These are phyloP conservation scores for Trypanosoma melophagium DNA, from an alignment of 208 protist genomes.

Conservation along the genomic window DNA sequence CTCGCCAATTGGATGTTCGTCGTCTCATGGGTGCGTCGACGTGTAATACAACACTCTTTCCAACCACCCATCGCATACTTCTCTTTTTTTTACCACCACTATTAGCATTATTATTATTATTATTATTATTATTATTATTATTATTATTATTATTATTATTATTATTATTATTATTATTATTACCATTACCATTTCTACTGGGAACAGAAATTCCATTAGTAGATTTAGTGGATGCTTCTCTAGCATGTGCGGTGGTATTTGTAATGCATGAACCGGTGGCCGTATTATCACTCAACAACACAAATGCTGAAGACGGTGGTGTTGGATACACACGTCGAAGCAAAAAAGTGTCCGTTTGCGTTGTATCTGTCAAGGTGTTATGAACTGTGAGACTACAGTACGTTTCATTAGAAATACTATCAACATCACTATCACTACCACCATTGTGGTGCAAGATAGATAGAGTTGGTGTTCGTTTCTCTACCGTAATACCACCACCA, in stretches of 20 bases:
- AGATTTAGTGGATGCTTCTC: not conserved
- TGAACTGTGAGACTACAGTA: slow-evolving; percentile 58
- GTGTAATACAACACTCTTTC: slow-evolving; percentile 65
- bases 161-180: slow-evolving; percentile 1
- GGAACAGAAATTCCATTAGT: not conserved
- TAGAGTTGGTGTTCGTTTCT: slow-evolving; percentile 47
- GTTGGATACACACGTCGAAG: slow-evolving; percentile 69
- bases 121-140: not conserved
- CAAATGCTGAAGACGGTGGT: slow-evolving; percentile 33
- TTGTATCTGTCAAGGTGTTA: slow-evolving; percentile 68
- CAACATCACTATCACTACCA: slow-evolving; percentile 29
- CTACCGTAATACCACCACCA: slow-evolving; percentile 29
- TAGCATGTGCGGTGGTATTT: not conserved
- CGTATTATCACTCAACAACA: slow-evolving; percentile 65
- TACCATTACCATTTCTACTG: not conserved
- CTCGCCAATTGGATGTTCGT: slow-evolving; percentile 36
- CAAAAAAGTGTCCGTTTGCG: slow-evolving; percentile 53
- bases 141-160: slow-evolving; percentile 1
- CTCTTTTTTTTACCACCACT: not conserved
- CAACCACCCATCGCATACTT: slow-evolving; percentile 44
- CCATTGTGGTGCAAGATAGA: slow-evolving; percentile 51
- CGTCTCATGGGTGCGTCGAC: slow-evolving; percentile 43
- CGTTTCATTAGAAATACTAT: slow-evolving; percentile 33
- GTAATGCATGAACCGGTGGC: slow-evolving; percentile 17
- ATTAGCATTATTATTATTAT: not conserved